Conservation (phyloP, 2,329 filamentous ascomycete genomes). For the Verticillium nonalfalfae region DNA sequence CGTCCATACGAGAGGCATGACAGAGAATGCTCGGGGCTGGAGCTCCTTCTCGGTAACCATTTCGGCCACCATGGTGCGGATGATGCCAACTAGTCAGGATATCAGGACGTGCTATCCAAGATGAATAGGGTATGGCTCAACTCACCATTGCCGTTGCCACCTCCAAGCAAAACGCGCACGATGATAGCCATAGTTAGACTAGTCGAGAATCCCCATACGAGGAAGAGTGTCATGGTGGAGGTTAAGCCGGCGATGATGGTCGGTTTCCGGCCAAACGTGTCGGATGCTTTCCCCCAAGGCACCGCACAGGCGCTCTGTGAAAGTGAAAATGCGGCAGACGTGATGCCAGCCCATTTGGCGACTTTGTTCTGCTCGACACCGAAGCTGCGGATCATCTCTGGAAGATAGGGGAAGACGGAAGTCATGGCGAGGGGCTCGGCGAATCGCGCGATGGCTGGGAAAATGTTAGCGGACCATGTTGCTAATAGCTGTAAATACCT, state of each 20-base stretch:
- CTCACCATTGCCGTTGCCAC: conserved; percentile 77
- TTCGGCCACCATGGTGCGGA: conserved; percentile 87
- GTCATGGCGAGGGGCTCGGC: conserved; percentile 70
- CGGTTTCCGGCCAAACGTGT: conserved; percentile 75
- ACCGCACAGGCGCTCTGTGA: conserved; percentile 67
- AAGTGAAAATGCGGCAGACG: conserved; percentile 65
- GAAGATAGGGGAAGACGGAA: conserved; percentile 64
- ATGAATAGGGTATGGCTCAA: not conserved
- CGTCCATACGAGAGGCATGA: conserved; percentile 90
- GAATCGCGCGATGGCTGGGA: conserved; percentile 67
- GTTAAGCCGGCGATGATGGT: conserved; percentile 68
- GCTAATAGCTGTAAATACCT: not conserved
- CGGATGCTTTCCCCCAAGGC: conserved; percentile 70
- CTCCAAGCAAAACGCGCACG: conserved; percentile 71
- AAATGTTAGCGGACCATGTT: conserved; percentile 2
- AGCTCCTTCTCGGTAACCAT: conserved; percentile 82
- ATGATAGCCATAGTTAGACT: conserved; percentile 74
- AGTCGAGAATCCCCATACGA: conserved; percentile 79
- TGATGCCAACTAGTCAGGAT: conserved; percentile 63
- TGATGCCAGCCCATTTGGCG: conserved; percentile 74
- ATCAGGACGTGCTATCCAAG: not conserved
- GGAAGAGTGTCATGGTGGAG: conserved; percentile 73
- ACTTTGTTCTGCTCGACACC: conserved; percentile 65
- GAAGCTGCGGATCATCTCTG: conserved; percentile 80
- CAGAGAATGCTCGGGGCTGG: conserved; percentile 81